A percentile compares a stretch with the other conserved stretches of the same genome.
Evolutionary conservation across 2,329 filamentous ascomycete genomes (phyloP).

Genomic region (Escovopsis weberi): DNA sequence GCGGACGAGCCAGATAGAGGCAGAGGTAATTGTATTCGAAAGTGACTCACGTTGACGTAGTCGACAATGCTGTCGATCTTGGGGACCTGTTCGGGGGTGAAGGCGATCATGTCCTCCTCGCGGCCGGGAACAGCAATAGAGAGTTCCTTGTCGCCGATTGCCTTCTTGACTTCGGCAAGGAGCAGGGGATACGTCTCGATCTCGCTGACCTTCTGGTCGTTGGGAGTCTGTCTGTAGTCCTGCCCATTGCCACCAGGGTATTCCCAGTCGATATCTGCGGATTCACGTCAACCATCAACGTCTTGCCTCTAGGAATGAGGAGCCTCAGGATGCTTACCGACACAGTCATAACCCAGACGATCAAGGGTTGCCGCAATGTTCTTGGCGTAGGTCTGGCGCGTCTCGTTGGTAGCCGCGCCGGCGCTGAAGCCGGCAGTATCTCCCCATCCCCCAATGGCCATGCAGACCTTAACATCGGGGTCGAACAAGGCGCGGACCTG

Average conservation of each 20-base stretch:
- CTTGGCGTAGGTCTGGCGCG: constrained; percentile 37
- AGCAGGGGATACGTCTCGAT: constrained; percentile 48
- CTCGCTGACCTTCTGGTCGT: constrained; percentile 42
- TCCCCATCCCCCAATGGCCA: constrained; percentile 53
- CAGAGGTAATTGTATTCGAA: too few species aligned
- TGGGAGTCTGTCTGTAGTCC: constrained; percentile 50
- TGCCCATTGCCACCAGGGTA: constrained; percentile 49
- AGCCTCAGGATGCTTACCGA: constrained; percentile 24
- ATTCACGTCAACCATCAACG: background rate
- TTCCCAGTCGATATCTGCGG: constrained; percentile 52
- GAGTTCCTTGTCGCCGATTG: constrained; percentile 45
- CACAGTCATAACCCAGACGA: constrained; percentile 43
- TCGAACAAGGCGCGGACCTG: constrained; percentile 38
- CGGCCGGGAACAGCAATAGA: constrained; percentile 54
- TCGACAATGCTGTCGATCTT: constrained; percentile 46
- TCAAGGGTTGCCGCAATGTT: constrained; percentile 42
- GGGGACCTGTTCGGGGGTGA: constrained; percentile 39
- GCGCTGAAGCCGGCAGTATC: constrained; percentile 41
- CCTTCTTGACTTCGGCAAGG: constrained; percentile 40
- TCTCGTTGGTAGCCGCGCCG: constrained; percentile 31
- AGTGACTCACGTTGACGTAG: constrained; percentile 39
- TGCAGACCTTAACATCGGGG: constrained; percentile 41
- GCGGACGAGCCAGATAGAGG: background rate
- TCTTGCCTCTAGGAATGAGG: background rate
- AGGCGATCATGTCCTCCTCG: constrained; percentile 53